A percentile compares a stretch with the other conserved stretches of the same genome.
Conservation (phyloP, 768 basidiomycete species). For the Phylloporus scabripes region DNA sequence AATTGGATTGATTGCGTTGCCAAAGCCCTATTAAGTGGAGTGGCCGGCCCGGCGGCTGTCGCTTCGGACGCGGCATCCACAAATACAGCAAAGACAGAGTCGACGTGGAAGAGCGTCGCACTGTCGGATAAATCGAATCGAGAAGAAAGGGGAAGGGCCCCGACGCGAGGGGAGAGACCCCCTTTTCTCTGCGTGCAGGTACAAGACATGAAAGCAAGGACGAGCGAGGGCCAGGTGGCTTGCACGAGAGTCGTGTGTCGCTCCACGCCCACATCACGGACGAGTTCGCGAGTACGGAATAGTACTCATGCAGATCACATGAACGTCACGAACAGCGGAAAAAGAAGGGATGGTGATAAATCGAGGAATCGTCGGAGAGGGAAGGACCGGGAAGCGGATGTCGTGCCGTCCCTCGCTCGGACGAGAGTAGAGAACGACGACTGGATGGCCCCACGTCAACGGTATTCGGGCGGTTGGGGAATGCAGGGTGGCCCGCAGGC, state of each 20-base stretch:
- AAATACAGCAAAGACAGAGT: conserved; percentile 6
- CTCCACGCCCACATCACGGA: conserved; percentile 64
- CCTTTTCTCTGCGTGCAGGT: conserved; percentile 32
- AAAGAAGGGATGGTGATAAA: conserved; percentile 19
- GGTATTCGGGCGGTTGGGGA: conserved; percentile 32
- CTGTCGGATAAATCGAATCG: conserved; percentile 25
- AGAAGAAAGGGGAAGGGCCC: conserved; percentile 16
- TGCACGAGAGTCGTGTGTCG: conserved; percentile 58
- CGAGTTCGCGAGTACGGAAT: conserved; percentile 40
- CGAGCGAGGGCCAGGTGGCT: conserved; percentile 36
- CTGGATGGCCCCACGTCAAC: conserved; percentile 37
- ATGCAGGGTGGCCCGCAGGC: conserved; percentile 17
- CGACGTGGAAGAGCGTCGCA: conserved; percentile 18
- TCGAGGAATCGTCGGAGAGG: conserved; percentile 20
- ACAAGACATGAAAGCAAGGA: conserved; percentile 26
- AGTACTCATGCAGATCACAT: conserved; percentile 19
- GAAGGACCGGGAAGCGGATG: conserved; percentile 30
- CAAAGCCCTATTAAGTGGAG: conserved; percentile 55
- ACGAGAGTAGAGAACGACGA: conserved; percentile 56
- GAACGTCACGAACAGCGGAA: conserved; percentile 16
- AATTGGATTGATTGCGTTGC: conserved; percentile 73
- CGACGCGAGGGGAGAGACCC: conserved; percentile 19
- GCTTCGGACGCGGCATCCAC: conserved; percentile 25
- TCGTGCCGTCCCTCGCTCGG: conserved; percentile 58
- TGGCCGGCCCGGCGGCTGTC: conserved; percentile 33